These are phyloP conservation scores for Vitis rotundifolia DNA, from an alignment of 164 flowering plant genomes.

Conservation along the genomic window DNA sequence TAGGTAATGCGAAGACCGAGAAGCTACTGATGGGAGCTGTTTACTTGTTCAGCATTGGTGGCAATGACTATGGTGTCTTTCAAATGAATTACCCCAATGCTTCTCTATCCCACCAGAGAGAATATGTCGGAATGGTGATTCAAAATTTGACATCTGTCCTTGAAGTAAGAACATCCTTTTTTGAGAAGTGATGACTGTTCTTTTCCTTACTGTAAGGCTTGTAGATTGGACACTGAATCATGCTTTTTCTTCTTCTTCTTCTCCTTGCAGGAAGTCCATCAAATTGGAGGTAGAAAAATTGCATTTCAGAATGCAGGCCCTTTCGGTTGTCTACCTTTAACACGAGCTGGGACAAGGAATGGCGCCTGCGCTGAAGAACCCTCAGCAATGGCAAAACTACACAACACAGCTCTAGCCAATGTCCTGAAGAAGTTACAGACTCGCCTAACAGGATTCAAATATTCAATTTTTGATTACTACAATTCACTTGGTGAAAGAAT, in stretches of 20 bases:
- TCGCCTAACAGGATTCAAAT: slow-evolving; percentile 19
- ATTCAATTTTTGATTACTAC: slow-evolving; percentile 8
- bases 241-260: too few species aligned
- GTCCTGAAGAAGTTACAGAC: slow-evolving; percentile 15
- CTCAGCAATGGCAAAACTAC: slow-evolving; percentile 13
- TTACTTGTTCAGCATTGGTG: slow-evolving; percentile 30
- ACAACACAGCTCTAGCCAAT: slow-evolving; percentile 14
- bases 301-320: slow-evolving; percentile 5
- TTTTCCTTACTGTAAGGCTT: too few species aligned
- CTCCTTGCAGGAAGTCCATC: too few species aligned
- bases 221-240: too few species aligned
- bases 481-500: slow-evolving; percentile 3
- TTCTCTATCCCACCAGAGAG: too few species aligned
- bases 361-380: slow-evolving; percentile 15
- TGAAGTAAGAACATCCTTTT: too few species aligned
- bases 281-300: slow-evolving; percentile 20
- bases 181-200: too few species aligned
- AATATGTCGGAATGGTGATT: too few species aligned
- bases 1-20: slow-evolving; percentile 14
- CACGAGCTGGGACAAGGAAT: background rate
- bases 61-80: slow-evolving; percentile 18
- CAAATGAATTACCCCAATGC: too few species aligned
- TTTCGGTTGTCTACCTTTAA: slow-evolving; percentile 19
- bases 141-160: too few species aligned
- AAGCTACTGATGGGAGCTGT: slow-evolving; percentile 11